phyloP scores from a whole-genome alignment of 441 rosid species.

The Croton setiger region DNA sequence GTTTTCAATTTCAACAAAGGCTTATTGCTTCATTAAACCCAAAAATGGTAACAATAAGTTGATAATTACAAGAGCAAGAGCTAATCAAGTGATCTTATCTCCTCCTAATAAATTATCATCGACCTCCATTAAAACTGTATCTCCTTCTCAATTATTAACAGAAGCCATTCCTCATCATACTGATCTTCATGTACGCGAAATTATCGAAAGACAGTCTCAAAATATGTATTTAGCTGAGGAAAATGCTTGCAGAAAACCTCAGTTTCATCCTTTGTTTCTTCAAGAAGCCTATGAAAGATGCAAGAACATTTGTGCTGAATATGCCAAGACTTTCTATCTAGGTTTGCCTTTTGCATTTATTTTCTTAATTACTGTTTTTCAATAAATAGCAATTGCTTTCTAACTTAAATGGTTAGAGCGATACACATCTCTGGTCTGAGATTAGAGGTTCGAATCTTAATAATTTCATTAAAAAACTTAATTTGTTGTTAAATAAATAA shows the following conservation, averaged over 20 bases:
- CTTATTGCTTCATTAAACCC: conserved; percentile 20
- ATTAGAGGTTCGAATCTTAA: no score
- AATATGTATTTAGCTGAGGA: conserved; percentile 8
- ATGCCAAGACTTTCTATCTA: conserved; percentile 62
- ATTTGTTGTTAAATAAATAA: no score
- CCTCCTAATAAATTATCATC: conserved; percentile 23
- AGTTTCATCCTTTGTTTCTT: conserved; percentile 40
- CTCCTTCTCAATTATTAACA: conserved; percentile 24
- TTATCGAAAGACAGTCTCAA: conserved; percentile 38
- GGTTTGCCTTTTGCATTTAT: conserved; percentile 28
- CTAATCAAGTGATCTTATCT: conserved; percentile 24
- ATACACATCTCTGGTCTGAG: no score
- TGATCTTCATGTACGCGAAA: conserved; percentile 33
- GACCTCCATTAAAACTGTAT: not conserved
- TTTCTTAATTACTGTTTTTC: not conserved
- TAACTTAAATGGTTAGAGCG: no score
- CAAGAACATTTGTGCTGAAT: conserved; percentile 45
- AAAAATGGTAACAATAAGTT: conserved; percentile 20
- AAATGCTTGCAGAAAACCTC: conserved; percentile 25
- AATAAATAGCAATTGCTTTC: no score
- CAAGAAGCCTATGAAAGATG: conserved; percentile 50
- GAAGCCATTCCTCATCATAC: conserved; percentile 34
- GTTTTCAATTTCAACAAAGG: conserved; percentile 28
- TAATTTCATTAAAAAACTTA: no score
- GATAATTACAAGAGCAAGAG: conserved; percentile 15